phyloP scores from a whole-genome alignment of 2,329 filamentous ascomycete species.

The Mollisia scopiformis region DNA sequence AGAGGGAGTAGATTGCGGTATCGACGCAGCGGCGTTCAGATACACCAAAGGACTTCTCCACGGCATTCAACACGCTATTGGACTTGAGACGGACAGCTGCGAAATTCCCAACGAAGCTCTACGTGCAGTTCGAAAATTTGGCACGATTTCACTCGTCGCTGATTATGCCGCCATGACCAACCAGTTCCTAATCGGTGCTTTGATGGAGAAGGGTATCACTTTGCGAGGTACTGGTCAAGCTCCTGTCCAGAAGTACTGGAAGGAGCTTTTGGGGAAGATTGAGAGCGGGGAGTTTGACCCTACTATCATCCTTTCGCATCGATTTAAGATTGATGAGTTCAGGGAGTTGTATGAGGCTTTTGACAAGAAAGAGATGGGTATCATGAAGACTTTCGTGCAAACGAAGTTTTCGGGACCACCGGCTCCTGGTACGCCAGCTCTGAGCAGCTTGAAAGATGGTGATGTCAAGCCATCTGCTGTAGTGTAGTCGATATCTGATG shows the following conservation, averaged over 20 bases:
- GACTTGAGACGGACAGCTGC: conserved; percentile 65
- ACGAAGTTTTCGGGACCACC: conserved; percentile 59
- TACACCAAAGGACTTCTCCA: conserved; percentile 63
- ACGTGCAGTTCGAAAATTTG: conserved; percentile 52
- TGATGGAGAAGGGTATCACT: conserved; percentile 68
- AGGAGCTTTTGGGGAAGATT: conserved; percentile 69
- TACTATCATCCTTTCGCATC: conserved; percentile 79
- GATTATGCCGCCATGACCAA: conserved; percentile 50
- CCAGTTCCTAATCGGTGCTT: conserved; percentile 66
- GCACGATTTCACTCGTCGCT: conserved; percentile 63
- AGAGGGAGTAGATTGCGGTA: conserved; percentile 61
- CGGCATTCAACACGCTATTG: conserved; percentile 55
- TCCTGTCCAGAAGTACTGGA: conserved; percentile 78
- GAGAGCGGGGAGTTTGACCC: conserved; percentile 72
- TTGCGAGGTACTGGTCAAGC: conserved; percentile 68
- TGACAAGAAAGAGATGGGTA: conserved; percentile 62
- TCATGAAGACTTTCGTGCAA: conserved; percentile 79
- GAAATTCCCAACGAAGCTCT: conserved; percentile 62
- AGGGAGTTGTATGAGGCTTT: conserved; percentile 66
- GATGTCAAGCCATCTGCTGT: conserved; percentile 19
- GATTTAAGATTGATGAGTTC: conserved; percentile 74
- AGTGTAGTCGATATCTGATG: not conserved
- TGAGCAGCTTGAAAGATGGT: conserved; percentile 45
- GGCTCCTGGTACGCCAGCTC: conserved; percentile 30
- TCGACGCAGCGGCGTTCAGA: conserved; percentile 67